Percentiles rank a stretch among this genome's conserved stretches.
Evolutionary conservation across 257 asterid species (phyloP).

Genomic region (Nicotiana tomentosiformis): DNA sequence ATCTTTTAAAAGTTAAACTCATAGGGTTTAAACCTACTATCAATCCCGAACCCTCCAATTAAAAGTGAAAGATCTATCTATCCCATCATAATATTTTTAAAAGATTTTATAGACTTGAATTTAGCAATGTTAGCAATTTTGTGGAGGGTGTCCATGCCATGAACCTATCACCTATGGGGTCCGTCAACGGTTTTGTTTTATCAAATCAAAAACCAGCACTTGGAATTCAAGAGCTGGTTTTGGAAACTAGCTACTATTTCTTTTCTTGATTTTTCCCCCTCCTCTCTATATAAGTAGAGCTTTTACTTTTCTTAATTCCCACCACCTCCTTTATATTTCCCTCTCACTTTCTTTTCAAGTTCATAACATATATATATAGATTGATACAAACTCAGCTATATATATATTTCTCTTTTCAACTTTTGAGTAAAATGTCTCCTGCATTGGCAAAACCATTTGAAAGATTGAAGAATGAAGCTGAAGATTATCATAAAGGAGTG

Average conservation of each 20-base stretch:
- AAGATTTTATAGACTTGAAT: not conserved
- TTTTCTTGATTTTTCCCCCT: not conserved
- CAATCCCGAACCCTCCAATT: no score
- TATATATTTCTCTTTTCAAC: no score
- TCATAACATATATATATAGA: not conserved
- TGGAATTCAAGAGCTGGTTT: constrained; percentile 14
- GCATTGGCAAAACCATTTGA: constrained; percentile 27
- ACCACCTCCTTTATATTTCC: constrained; percentile 10
- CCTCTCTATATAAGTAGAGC: constrained; percentile 30
- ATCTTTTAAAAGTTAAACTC: no score
- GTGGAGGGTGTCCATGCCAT: constrained; percentile 16
- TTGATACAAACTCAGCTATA: not conserved
- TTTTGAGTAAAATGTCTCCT: constrained; percentile 40
- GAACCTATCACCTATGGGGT: not conserved
- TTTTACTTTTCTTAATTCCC: constrained; percentile 23
- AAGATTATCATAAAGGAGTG: constrained; percentile 61
- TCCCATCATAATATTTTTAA: no score
- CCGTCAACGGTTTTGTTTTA: constrained; percentile 47
- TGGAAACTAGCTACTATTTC: constrained; percentile 25
- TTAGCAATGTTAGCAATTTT: not conserved
- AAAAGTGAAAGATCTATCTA: no score
- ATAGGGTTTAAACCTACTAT: no score
- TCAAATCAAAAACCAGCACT: constrained; percentile 18
- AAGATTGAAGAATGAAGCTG: constrained; percentile 3
- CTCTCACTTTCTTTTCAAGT: constrained; percentile 3